Conservation (phyloP, 345 rosid genomes). For the Angophora floribunda region DNA sequence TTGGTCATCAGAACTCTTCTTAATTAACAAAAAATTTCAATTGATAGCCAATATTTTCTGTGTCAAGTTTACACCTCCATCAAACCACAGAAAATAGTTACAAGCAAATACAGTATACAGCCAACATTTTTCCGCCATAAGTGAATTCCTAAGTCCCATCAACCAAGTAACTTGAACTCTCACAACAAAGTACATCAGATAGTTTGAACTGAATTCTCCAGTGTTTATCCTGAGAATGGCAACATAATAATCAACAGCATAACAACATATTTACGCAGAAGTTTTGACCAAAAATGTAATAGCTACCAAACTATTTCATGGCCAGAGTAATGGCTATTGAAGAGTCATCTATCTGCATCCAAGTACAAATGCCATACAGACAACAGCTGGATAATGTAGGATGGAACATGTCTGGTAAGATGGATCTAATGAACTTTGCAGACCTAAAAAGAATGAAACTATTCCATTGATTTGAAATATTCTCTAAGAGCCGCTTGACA, state of each 20-base stretch:
- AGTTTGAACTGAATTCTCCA: background rate
- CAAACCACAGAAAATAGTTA: background rate
- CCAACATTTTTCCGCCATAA: background rate
- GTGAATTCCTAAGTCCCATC: background rate
- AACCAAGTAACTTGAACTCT: background rate
- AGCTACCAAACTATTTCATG: background rate
- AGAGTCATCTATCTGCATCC: background rate
- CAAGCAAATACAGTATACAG: background rate
- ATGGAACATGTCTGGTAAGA: background rate
- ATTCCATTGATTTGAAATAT: background rate
- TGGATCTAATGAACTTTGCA: background rate
- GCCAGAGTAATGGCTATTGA: background rate
- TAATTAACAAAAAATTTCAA: too few species aligned
- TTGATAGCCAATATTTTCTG: background rate
- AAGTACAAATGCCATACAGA: background rate
- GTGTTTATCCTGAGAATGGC: background rate
- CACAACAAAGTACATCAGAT: background rate
- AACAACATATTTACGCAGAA: background rate
- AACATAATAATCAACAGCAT: background rate
- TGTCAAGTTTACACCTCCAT: background rate
- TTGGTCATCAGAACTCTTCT: background rate
- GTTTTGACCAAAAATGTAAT: background rate
- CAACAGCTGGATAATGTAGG: background rate
- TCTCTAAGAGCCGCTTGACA: background rate
- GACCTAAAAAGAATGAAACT: background rate